Conservation (phyloP, 495 filamentous ascomycete species). For the Neurospora sp. region DNA sequence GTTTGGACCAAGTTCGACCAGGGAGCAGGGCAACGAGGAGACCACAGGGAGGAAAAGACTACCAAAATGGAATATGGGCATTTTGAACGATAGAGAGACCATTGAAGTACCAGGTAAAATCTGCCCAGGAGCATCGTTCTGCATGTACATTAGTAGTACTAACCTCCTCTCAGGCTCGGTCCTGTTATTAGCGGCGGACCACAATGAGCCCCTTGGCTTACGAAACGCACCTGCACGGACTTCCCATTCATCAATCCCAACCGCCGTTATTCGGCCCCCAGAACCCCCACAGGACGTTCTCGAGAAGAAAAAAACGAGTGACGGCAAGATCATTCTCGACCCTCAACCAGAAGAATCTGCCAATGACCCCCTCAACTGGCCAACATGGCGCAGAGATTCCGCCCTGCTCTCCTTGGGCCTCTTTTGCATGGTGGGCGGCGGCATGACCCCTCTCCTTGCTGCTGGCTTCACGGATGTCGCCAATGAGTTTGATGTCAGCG, state of each 20-base stretch:
- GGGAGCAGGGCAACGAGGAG: background rate
- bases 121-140: background rate
- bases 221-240: constrained; percentile 63
- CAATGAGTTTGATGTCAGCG: constrained; percentile 53
- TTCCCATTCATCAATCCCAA: constrained; percentile 66
- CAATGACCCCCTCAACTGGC: constrained; percentile 95
- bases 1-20: constrained; percentile 3
- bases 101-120: constrained; percentile 83
- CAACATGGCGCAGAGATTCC: constrained; percentile 67
- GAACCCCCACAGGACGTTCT: constrained; percentile 18
- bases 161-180: constrained; percentile 55
- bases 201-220: constrained; percentile 75
- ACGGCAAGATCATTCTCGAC: constrained; percentile 81
- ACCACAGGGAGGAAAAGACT: constrained; percentile 6
- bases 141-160: background rate
- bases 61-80: constrained; percentile 63
- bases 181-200: constrained; percentile 60
- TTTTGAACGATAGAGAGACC: constrained; percentile 72
- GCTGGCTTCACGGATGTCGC: constrained; percentile 85
- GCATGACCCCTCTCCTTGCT: constrained; percentile 84
- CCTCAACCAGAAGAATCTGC: constrained; percentile 85
- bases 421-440: constrained; percentile 87
- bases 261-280: constrained; percentile 34
- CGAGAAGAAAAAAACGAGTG: constrained; percentile 62
- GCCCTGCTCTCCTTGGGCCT: constrained; percentile 79